Evolutionary conservation across 1,139 yeast species (phyloP), one percentile per base, ranked within the genome.

Genomic region (Hansenula sp.): DNA sequence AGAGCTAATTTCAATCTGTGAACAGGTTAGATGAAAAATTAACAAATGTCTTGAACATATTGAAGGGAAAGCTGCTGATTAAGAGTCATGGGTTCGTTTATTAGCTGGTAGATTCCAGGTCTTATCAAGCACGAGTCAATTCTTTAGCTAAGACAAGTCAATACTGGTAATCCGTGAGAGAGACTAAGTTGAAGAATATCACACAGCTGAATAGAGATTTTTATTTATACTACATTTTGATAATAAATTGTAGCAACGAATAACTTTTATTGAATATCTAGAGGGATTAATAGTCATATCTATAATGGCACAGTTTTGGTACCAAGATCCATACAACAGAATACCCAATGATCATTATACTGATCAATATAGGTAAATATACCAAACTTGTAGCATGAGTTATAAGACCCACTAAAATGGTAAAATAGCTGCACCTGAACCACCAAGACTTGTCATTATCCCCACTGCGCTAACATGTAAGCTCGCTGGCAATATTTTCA

Each of bases 401-500:
- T 0, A 77, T 50, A 1, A 71, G 50, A 1, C 94, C 94, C 40
- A 81, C 70, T 77, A 43, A 47, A 79, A 82, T 1, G 94, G 91
- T 11, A 87, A 53, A 0, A 78, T 72, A 0, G 95, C 95, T 11
- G 85, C 88, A 2, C 94, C 95, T 12, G 84, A 81, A 5, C 91
- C 90, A 5, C 94, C 94, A 49, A 87, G 63, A 0, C 95, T 90
- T 43, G 91, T 81, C 19, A 84, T 78, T 43, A 86, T 72, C 1
- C 96, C 94, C 7, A 88, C 73, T 0, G 90, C 93, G 9, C 79
- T 67, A 10, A 86, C 77, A 47, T 86, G 89, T 45, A 74, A 65
- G 40, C 72, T 72, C 24, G 68, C 65, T 0, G 96, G 96, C 37
- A 88, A 62, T 2, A 80, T 67, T 41, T 80, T 78, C 41, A 85